phyloP scores from a whole-genome alignment of 805 yeast species.

The Tetrapisispora nanseiensis region DNA sequence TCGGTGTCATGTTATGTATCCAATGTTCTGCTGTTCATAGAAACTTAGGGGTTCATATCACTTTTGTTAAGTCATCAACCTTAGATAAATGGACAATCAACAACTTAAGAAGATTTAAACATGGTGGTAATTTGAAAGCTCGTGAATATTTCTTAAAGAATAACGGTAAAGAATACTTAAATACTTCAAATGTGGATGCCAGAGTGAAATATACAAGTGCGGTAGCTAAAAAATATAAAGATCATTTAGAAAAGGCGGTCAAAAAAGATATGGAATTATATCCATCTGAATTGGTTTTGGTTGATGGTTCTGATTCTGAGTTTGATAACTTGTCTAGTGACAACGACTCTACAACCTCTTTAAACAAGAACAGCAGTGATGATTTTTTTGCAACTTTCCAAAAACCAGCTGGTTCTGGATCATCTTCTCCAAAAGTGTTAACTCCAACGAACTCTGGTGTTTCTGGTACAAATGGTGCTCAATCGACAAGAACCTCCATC shows the following conservation, averaged over 20 bases:
- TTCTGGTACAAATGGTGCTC: conserved; percentile 4
- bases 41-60: conserved; percentile 89
- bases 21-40: conserved; percentile 95
- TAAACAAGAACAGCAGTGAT: conserved; percentile 44
- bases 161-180: conserved; percentile 68
- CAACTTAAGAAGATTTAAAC: conserved; percentile 83
- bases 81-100: conserved; percentile 90
- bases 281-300: conserved; percentile 63
- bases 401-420: conserved; percentile 48
- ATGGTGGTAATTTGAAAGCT: conserved; percentile 86
- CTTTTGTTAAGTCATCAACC: conserved; percentile 86
- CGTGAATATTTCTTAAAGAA: conserved; percentile 74
- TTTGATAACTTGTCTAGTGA: conserved; percentile 12
- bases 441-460: conserved; percentile 15
- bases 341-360: conserved; percentile 21
- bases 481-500: conserved; percentile 12
- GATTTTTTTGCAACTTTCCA: conserved; percentile 92
- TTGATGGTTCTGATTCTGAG: conserved; percentile 11
- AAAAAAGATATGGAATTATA: conserved; percentile 53
- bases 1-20: conserved; percentile 83
- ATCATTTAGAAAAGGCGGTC: conserved; percentile 63
- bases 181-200: conserved; percentile 44
- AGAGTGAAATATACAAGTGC: conserved; percentile 70
- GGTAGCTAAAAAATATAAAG: conserved; percentile 72
- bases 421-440: conserved; percentile 17